Conservation (phyloP, 805 yeast species). For the Suhomyces prunicola region DNA sequence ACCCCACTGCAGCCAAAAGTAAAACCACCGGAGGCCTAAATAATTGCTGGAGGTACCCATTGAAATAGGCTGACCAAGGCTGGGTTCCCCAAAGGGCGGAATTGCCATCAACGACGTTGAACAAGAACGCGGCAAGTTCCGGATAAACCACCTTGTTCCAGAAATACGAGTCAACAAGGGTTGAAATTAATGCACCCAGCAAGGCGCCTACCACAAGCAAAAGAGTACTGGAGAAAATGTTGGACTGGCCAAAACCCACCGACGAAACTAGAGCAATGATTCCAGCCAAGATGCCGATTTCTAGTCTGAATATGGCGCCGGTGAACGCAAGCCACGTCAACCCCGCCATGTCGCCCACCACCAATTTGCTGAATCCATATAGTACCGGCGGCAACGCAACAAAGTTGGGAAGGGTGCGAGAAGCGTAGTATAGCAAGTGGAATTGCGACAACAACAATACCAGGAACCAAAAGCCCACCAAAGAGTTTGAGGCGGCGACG, state of each 20-base stretch:
- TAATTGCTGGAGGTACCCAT: constrained; percentile 39
- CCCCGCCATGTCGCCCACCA: constrained; percentile 47
- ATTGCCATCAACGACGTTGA: constrained; percentile 74
- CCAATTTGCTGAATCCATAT: constrained; percentile 47
- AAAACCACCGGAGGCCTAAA: constrained; percentile 47
- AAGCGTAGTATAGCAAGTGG: constrained; percentile 75
- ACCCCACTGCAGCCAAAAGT: constrained; percentile 30
- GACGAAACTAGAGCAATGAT: constrained; percentile 48
- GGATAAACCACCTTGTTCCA: constrained; percentile 69
- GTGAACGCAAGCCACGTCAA: constrained; percentile 57
- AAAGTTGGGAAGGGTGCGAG: constrained; percentile 86
- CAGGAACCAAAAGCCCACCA: constrained; percentile 55
- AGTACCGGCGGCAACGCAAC: constrained; percentile 73
- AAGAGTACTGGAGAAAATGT: constrained; percentile 34
- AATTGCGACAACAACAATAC: constrained; percentile 65
- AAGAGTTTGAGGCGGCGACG: not conserved
- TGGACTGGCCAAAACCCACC: constrained; percentile 44
- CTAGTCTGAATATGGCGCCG: constrained; percentile 70
- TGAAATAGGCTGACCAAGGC: constrained; percentile 68
- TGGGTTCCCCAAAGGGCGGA: constrained; percentile 81
- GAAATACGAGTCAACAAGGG: constrained; percentile 66
- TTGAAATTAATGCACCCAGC: constrained; percentile 48
- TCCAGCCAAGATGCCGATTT: constrained; percentile 53
- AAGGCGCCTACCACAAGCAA: constrained; percentile 49
- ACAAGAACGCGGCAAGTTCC: constrained; percentile 67